Evolutionary conservation across 345 rosid species (phyloP).

Genomic region (Kernera saxatilis): DNA sequence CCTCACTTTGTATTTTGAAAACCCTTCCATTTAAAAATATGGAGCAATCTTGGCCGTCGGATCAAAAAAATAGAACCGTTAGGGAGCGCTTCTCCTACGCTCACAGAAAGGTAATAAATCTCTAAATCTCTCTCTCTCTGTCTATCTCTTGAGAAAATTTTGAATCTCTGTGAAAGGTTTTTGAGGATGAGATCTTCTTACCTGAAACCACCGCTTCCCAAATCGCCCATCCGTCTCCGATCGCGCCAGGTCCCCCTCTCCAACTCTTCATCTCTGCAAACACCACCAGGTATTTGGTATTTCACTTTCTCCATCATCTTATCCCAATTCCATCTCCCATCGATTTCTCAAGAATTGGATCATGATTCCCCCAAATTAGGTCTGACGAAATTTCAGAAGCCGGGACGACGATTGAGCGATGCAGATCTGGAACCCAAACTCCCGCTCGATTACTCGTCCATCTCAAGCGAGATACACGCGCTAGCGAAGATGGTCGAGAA

Average conservation of each 20-base stretch:
- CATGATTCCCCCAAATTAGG: conserved; percentile 28
- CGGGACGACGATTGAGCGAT: conserved; percentile 26
- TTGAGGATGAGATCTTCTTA: conserved; percentile 45
- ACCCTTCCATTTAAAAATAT: conserved; percentile 19
- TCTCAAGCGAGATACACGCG: conserved; percentile 63
- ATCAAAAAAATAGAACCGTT: conserved; percentile 47
- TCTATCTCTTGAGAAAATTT: neutral
- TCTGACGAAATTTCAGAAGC: conserved; percentile 47
- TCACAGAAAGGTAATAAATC: neutral
- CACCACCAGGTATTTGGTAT: conserved; percentile 72
- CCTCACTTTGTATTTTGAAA: no score
- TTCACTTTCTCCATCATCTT: neutral
- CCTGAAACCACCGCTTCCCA: conserved; percentile 76
- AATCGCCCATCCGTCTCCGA: conserved; percentile 60
- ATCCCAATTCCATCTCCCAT: neutral
- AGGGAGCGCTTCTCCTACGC: conserved; percentile 30
- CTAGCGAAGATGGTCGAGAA: conserved; percentile 49
- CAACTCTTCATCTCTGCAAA: conserved; percentile 34
- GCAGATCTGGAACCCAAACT: conserved; percentile 35
- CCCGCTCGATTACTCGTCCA: conserved; percentile 49
- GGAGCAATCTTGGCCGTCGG: conserved; percentile 33
- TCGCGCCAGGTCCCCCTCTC: conserved; percentile 51
- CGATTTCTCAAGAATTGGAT: neutral
- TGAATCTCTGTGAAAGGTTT: neutral
- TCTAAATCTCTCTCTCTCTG: neutral